Base-by-base conservation (phyloP, 805 yeast species). In the Hemisphaericaspora nanyangensis region DNA sequence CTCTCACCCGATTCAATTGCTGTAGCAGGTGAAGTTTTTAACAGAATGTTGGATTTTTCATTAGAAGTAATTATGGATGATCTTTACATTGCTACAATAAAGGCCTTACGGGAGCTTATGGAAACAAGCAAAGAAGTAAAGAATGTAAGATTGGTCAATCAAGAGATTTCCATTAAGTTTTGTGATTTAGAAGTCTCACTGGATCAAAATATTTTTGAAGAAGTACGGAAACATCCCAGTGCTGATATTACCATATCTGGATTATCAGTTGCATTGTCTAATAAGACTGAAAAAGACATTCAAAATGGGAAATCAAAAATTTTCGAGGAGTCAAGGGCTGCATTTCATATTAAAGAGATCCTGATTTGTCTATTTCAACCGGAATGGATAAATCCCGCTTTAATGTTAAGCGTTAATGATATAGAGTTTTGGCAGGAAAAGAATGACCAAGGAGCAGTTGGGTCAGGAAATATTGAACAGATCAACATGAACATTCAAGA, bases 31-130 rank as follows among this genome's bases (percentile, higher is more conserved):
- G 61, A 58, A 1, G 49, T 79, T 25, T 34, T 62, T 1, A 58
- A 58, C 4, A 56, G 60, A 1, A 48, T 63, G 11, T 61, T 65
- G 17, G 58, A 56, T 13, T 61, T 64, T 12, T 63, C 73, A 2
- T 53, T 79, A 25, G 71, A 70, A 7, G 65, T 70, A 10, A 65
- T 79, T 5, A 61, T 89, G 49, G 96, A 90, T 55, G 55, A 56
- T 13, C 59, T 88, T 12, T 95, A 90, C 43, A 56, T 76, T 13
- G 76, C 77, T 7, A 74, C 83, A 2, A 67, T 85, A 10, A 56
- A 60, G 25, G 60, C 63, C 7, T 56, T 85, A 18, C 60, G 65
- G 18, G 37, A 36, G 6, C 54, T 61, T 17, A 50, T 72, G 32
- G 39, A 49, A 4, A 58, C 63, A 1, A 46, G 58, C 0, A 60